Evolutionary conservation across 768 basidiomycete genomes (phyloP), one percentile per base, ranked within the genome.

Genomic region (Phanerochaete carnosa): DNA sequence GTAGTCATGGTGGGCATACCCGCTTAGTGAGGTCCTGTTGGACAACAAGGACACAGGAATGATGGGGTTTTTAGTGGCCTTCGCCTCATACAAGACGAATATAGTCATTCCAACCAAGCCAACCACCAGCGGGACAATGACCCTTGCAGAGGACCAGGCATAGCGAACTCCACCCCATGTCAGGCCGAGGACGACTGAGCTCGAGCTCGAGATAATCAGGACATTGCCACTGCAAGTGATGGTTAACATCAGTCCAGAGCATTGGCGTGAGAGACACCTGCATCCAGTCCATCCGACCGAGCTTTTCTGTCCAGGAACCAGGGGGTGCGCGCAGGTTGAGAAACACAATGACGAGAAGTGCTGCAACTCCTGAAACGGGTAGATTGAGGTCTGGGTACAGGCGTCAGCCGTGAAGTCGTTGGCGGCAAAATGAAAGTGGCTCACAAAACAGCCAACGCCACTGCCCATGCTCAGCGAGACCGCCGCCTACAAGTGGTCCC

Each of bases 151-250:
- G 7, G 52, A 49, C 80, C 80, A 81, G 0, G 74, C 43, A 69
- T 75, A 77, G 1, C 65, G 59, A 30, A 73, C 64, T 25, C 76
- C 79, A n/a, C 74, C 80, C 74, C 75, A 79, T 3, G 76, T 78
- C 5, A 81, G 62, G 1, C 70, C 77, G 60, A 79, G 61, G 35
- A 76, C 68, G 12, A 65, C 63, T 0, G 70, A 63, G 1, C 70
- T 69, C 0, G 74, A 66, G 3, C 71, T 69, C 16, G 62, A 66
- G 33, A 76, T 68, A 55, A 76, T 65, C 23, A 78, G 62, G 2
- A 66, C 9, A 59, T 76, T 76, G 3, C 76, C 76, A 12, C 75
- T 77, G 57, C 16, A 23, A 5, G n/a, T 51, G 49, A 0, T 58
- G 60, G 33, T 39, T 16, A 43, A 47, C 25, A 55, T 15, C 4